Base-by-base conservation (phyloP, 495 filamentous ascomycete genomes). In the Neurospora sp. region DNA sequence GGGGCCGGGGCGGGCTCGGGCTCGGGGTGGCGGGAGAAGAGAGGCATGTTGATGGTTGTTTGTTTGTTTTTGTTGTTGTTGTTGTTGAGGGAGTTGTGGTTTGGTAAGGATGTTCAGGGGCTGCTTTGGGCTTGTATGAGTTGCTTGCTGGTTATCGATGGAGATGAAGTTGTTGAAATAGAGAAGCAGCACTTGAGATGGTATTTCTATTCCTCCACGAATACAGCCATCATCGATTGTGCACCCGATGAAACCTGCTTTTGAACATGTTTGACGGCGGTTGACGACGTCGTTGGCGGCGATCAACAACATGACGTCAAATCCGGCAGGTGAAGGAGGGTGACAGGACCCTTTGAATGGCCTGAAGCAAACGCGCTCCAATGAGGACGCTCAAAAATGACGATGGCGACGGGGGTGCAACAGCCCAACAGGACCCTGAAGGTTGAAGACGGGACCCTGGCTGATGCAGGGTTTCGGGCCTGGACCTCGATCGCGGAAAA, bases 21-120 rank as follows among this genome's bases (percentile, higher is more conserved):
- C 65, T 83, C 81, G 27, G 81, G 69, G 76, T 81, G 79, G 72
- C 81, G 82, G 39, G 81, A 82, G 80, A 87, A 87, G 71, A 87
- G 76, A 79, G 84, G 83, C 84, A 87, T 87, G 39, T 74, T 83
- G 75, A 70, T 48, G 22, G 41, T 35, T 40, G n/a, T 72, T 72
- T 65, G 9, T 69, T 35, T 65, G n/a, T 72, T 65, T 4, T 69
- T 27, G 35, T 37, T 40, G 41, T 45, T 3, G 42, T 9, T n/a
- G 42, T 45, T 9, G 20, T 53, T 68, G 20, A 22, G 44, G 7
- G 39, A 65, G 61, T 39, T 69, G 69, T 69, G 69, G 20, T 20
- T 40, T 41, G 68, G 7, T 71, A 68, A 45, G 31, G 35, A 48
- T 42, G 8, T 18, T 9, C 71, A 12, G 18, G 8, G 10, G 14